These are phyloP conservation scores for Nigrospora osmanthi DNA, from an alignment of 2,329 filamentous ascomycete genomes.

Conservation along the genomic window DNA sequence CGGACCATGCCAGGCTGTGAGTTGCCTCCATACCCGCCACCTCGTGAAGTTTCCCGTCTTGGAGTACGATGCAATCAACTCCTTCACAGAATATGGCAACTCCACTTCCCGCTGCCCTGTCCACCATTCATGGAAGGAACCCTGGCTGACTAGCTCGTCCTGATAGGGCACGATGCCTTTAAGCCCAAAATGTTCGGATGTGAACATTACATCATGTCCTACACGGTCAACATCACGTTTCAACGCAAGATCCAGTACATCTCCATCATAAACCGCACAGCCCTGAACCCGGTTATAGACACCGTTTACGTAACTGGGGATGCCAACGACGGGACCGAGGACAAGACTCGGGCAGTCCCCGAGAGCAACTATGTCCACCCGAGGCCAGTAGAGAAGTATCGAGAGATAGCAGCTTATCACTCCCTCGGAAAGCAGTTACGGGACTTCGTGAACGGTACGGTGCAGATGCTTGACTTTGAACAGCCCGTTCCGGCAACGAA, in stretches of 20 bases:
- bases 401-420: constrained; percentile 25
- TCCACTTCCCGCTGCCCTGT: no score
- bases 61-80: no score
- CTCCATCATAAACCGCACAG: constrained; percentile 14
- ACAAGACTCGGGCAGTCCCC: constrained; percentile 24
- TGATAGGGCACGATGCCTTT: constrained; percentile 15
- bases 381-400: constrained; percentile 15
- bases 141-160: no score
- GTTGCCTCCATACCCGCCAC: no score
- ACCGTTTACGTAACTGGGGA: constrained; percentile 20
- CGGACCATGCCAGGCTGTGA: constrained; percentile 14
- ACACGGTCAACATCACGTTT: constrained; percentile 25
- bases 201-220: constrained; percentile 27
- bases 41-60: no score
- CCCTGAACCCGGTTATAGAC: constrained; percentile 23
- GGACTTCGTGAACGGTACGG: constrained; percentile 21
- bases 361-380: constrained; percentile 22
- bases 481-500: constrained; percentile 20
- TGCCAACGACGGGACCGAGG: constrained; percentile 26
- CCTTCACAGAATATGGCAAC: no score
- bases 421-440: constrained; percentile 24
- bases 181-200: constrained; percentile 27
- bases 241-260: constrained; percentile 20
- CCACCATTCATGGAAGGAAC: no score
- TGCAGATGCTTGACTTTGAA: constrained; percentile 16